These are phyloP conservation scores for Kwoniella dendrophila DNA, from an alignment of 768 basidiomycete species.

Conservation along the genomic window DNA sequence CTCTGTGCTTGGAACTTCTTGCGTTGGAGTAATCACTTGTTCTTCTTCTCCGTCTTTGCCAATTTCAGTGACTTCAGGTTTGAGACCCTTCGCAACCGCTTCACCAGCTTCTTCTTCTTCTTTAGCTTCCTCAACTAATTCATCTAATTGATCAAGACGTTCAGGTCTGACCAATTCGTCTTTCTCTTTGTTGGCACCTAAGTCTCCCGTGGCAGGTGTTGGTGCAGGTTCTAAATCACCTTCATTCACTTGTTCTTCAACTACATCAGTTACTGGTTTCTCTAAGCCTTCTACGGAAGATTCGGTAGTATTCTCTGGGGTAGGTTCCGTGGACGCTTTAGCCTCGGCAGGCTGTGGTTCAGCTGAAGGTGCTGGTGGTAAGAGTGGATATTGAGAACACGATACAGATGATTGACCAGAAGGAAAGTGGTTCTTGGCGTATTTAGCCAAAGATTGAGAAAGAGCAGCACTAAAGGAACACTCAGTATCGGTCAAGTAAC, in stretches of 20 bases:
- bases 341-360: not conserved
- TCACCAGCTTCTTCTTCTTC: constrained; percentile 34
- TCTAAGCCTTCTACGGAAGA: not conserved
- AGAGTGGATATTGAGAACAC: constrained; percentile 45
- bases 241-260: constrained; percentile 34
- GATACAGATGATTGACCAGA: constrained; percentile 75
- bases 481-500: not conserved
- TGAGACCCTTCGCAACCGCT: constrained; percentile 8
- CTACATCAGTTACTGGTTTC: constrained; percentile 33
- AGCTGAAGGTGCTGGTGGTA: constrained; percentile 58
- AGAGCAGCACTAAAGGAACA: constrained; percentile 64
- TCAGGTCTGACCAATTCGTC: constrained; percentile 38
- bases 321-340: constrained; percentile 1
- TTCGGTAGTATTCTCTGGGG: not conserved
- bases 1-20: constrained; percentile 10
- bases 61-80: constrained; percentile 1
- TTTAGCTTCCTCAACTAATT: constrained; percentile 29
- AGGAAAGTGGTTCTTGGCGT: constrained; percentile 78
- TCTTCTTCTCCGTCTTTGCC: constrained; percentile 16
- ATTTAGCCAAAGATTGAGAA: constrained; percentile 67
- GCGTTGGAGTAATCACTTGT: not conserved
- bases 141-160: constrained; percentile 39
- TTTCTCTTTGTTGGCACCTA: constrained; percentile 11
- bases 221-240: constrained; percentile 39
- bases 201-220: constrained; percentile 34